Evolutionary conservation across 2,329 filamentous ascomycete species (phyloP), one percentile per base, ranked within the genome.

Genomic region (Aspergillus hiratsukae): DNA sequence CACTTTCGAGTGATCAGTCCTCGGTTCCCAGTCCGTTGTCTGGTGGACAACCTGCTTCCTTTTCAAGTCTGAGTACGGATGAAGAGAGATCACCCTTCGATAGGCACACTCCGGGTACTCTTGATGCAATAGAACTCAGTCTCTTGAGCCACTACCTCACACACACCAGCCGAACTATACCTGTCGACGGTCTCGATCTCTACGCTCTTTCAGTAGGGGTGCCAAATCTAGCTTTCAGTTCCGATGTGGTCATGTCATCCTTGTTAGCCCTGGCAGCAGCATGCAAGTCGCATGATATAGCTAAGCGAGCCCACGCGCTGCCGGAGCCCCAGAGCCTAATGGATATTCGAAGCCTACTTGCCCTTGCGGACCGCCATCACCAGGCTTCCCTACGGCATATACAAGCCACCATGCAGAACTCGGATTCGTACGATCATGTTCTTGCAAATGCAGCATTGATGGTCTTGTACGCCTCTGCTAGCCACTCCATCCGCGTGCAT

Each of bases 121-220:
- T 67, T 14, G 51, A 61, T 8, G 55, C 57, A 3, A 61, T 43
- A 14, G 76, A 78, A 27, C 63, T 77, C 1, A 66, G 69, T 8
- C 70, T 79, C 0, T 57, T 79, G 2, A 66, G 67, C 25, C 75
- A 79, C 58, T 79, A 76, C 48, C 66, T 78, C 41, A 69, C 72
- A 0, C 76, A 78, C 57, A 77, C 76, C 0, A 73, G 75, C 43
- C 70, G 59, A 4, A 68, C 67, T 3, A 64, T 74, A 17, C 68
- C 76, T 0, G 69, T 71, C 28, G 76, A 75, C 21, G 50, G 66
- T 1, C 66, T 72, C 1, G 76, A 78, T 48, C 64, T 73, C 14
- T 76, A 76, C 41, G 71, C 75, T 0, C 58, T 79, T 1, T 71
- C 75, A 10, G 67, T 78, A 6, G 73, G 76, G 0, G 73, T 79